Base-by-base conservation (phyloP, 768 basidiomycete genomes). In the Lactarius psammicola region DNA sequence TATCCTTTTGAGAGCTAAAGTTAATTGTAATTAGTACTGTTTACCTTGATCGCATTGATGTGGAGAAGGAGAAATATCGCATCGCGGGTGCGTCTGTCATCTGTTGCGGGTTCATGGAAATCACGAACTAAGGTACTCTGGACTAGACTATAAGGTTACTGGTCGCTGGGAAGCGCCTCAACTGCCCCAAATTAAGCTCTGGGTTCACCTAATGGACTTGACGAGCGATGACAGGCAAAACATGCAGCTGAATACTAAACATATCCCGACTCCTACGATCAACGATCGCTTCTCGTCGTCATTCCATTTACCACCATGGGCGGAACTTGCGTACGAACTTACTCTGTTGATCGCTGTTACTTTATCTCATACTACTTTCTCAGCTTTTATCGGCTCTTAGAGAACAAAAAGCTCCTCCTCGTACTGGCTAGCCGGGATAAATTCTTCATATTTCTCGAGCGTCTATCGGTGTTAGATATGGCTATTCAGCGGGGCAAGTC, bases 391-490 rank as follows among this genome's bases (percentile, higher is more conserved):
- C 67, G 57, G 9, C 38, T 70, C 9, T 54, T 70, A 4, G 64
- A 68, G 51, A 63, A 68, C 42, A 54, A 68, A 38, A 59, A 28
- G 31, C 20, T 65, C 15, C 60, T 70, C 38, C 63, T 70, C 15
- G 17, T 70, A 20, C 53, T 68, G 5, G 17, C 34, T 1, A 56
- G 62, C 30, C 23, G 15, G 1, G 23, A 68, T n/a, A 60, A 42
- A 5, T 4, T 63, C 10, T 15, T n/a, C 7, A 57, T 70, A 10
- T 70, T 65, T 49, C 61, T 70, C 7, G 67, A 70, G 33, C 53
- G 28, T 18, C 55, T 56, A 4, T 34, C 30, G 0, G 36, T 2
- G 20, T 36, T 69, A 2, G 53, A 53, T 23, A 9, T 20, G 28
- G 60, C 44, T 15, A 40, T 68, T 23, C 36, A 26, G 31, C 42